These are phyloP conservation scores for Pseudophaeomoniella oleicola DNA, from an alignment of 2,329 filamentous ascomycete genomes.

Conservation along the genomic window DNA sequence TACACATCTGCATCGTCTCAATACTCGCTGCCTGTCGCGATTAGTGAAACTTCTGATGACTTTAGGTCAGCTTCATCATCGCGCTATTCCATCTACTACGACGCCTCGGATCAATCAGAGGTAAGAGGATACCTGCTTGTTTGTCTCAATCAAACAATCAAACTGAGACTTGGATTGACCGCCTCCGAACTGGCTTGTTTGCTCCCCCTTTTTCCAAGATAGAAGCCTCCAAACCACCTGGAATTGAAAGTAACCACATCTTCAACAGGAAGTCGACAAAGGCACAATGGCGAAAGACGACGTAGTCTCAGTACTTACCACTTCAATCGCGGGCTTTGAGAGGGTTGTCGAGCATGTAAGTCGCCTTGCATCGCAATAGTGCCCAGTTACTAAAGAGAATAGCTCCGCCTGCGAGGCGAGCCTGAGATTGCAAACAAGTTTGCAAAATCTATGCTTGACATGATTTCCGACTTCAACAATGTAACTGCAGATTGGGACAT, in stretches of 20 bases:
- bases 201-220: too few relatives aligned
- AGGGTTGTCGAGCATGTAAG: slow-evolving; percentile 11
- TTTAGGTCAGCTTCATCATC: background rate
- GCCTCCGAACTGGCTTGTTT: too few relatives aligned
- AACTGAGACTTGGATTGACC: too few relatives aligned
- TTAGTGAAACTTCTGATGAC: background rate
- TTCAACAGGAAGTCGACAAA: slow-evolving; percentile 13
- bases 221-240: too few relatives aligned
- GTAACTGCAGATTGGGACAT: slow-evolving; percentile 14
- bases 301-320: slow-evolving; percentile 11
- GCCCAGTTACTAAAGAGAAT: background rate
- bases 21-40: background rate
- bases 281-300: slow-evolving; percentile 14
- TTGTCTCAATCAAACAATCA: too few relatives aligned
- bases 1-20: background rate
- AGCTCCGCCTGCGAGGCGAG: slow-evolving; percentile 18
- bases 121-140: too few relatives aligned
- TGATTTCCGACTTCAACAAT: slow-evolving; percentile 18
- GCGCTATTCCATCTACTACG: background rate
- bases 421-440: slow-evolving; percentile 19
- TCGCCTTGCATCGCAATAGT: background rate
- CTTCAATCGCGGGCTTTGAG: slow-evolving; percentile 10
- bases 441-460: slow-evolving; percentile 17
- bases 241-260: background rate
- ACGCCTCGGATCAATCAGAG: background rate